Conservation (phyloP, 2,329 filamentous ascomycete species). For the Fusarium denticulatum region DNA sequence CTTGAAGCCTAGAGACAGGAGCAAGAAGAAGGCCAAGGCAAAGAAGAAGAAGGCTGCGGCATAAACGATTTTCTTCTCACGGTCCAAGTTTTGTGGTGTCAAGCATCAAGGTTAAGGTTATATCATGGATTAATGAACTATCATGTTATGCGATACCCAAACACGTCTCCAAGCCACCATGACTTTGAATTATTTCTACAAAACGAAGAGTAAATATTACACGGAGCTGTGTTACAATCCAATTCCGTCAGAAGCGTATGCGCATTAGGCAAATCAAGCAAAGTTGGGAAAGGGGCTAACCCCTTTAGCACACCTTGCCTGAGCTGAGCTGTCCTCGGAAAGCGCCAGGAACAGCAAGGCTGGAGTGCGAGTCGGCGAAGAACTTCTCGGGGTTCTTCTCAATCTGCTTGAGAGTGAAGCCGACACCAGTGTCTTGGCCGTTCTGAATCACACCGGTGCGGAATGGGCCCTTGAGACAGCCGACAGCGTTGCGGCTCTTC, state of each 20-base stretch:
- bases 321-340: constrained; percentile 59
- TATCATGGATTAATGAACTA: constrained; percentile 34
- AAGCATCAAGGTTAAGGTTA: neutral
- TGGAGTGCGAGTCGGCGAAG: constrained; percentile 64
- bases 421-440: constrained; percentile 49
- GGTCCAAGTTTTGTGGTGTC: neutral
- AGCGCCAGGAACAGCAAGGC: constrained; percentile 59
- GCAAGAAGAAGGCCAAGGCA: constrained; percentile 83
- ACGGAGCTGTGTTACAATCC: neutral
- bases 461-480: constrained; percentile 53
- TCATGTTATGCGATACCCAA: constrained; percentile 14
- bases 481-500: constrained; percentile 50
- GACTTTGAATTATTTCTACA: constrained; percentile 1
- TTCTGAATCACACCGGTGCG: constrained; percentile 45
- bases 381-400: constrained; percentile 60
- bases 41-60: constrained; percentile 69
- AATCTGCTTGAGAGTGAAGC: constrained; percentile 61
- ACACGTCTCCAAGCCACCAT: constrained; percentile 6
- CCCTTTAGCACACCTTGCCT: constrained; percentile 25
- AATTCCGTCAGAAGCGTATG: neutral
- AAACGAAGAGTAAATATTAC: constrained; percentile 1
- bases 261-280: neutral
- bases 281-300: neutral
- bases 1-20: constrained; percentile 92
- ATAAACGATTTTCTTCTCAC: constrained; percentile 8